A percentile compares a stretch with the other conserved stretches of the same genome.
Conservation (phyloP, 2,329 filamentous ascomycete species). For the Fusarium equiseti region DNA sequence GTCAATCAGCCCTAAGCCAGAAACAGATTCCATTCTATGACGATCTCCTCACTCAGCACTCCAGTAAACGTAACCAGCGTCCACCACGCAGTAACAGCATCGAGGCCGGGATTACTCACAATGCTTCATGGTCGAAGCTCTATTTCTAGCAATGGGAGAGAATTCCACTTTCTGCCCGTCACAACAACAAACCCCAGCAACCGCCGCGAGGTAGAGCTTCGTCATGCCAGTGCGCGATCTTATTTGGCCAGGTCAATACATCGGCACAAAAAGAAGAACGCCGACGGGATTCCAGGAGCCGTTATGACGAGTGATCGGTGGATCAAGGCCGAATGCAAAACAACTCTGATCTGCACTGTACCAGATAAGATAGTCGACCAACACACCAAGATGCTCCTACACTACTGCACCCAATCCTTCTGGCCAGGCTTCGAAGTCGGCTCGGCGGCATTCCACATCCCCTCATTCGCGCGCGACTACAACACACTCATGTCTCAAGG, state of each 20-base stretch:
- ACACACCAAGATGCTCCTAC: constrained; percentile 16
- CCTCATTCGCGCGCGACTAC: constrained; percentile 7
- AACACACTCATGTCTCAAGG: constrained; percentile 14
- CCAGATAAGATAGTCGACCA: not conserved
- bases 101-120: accelerated
- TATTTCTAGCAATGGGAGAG: accelerated
- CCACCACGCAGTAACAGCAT: not conserved
- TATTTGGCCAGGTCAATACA: constrained; percentile 10
- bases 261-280: not conserved
- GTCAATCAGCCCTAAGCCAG: not conserved
- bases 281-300: accelerated
- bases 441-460: constrained; percentile 7
- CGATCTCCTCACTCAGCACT: not conserved
- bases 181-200: not conserved
- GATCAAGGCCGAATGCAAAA: too few species aligned
- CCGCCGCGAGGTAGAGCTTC: constrained; percentile 16
- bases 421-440: constrained; percentile 20
- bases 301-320: not conserved
- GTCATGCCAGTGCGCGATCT: constrained; percentile 12
- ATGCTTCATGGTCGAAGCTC: accelerated
- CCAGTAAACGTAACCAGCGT: not conserved
- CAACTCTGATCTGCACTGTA: not conserved
- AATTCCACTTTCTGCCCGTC: not conserved
- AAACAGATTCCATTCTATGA: not conserved
- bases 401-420: constrained; percentile 18